phyloP scores from a whole-genome alignment of 176 grass and related monocot species.

The Eremochloa ophiuroides region DNA sequence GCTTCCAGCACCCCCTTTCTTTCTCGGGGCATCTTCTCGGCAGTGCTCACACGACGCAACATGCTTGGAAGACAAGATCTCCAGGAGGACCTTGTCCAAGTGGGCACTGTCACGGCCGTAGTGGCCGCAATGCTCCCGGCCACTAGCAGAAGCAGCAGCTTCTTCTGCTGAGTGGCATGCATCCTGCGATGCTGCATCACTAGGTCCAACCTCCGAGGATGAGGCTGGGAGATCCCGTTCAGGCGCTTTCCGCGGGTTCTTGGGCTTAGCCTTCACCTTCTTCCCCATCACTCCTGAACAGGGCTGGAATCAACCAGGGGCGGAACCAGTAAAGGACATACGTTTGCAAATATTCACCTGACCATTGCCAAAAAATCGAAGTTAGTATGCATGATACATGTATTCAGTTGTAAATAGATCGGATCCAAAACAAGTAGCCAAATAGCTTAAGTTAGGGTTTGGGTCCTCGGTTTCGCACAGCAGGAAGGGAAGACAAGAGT shows the following conservation, averaged over 20 bases:
- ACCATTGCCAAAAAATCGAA: background rate
- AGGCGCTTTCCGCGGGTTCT: background rate
- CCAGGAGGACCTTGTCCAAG: conserved; percentile 59
- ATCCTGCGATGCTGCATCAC: conserved; percentile 26
- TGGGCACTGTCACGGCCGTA: conserved; percentile 31
- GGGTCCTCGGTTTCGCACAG: background rate
- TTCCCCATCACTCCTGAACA: background rate
- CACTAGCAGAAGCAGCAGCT: conserved; percentile 29
- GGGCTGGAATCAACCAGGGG: background rate
- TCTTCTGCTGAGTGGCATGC: conserved; percentile 23
- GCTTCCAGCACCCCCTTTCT: conserved; percentile 37
- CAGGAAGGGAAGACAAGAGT: background rate
- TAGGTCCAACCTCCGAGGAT: conserved; percentile 33
- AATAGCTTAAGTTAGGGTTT: background rate
- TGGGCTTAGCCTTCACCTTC: conserved; percentile 5
- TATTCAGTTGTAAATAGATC: background rate
- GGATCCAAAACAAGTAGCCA: background rate
- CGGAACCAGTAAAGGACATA: background rate
- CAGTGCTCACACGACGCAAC: conserved; percentile 66
- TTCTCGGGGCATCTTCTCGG: conserved; percentile 54
- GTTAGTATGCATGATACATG: background rate
- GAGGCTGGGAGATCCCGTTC: background rate
- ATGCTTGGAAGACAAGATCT: conserved; percentile 53
- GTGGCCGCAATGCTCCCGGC: conserved; percentile 59
- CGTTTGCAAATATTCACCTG: background rate